Conservation (phyloP, 2,329 filamentous ascomycete species). For the Raffaelea deltoideospora region DNA sequence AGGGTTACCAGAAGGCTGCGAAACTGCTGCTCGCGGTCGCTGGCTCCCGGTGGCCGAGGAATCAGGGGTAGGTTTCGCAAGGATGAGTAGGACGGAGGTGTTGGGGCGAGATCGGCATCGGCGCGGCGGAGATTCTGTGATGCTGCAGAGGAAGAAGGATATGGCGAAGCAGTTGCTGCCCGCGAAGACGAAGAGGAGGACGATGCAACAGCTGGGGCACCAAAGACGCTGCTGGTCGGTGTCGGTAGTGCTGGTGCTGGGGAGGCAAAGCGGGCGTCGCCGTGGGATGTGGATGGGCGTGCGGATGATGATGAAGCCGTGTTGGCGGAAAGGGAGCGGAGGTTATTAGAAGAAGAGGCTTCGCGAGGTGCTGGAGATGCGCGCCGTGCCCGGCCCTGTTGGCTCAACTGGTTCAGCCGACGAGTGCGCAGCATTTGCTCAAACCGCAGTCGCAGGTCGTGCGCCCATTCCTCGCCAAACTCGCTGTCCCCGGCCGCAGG, state of each 20-base stretch:
- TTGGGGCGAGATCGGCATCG: constrained; percentile 11
- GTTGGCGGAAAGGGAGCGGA: constrained; percentile 25
- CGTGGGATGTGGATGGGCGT: constrained; percentile 32
- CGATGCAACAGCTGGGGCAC: not conserved
- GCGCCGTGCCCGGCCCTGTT: constrained; percentile 42
- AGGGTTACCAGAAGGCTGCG: constrained; percentile 71
- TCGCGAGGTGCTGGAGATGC: constrained; percentile 41
- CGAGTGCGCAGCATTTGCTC: constrained; percentile 76
- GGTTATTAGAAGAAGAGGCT: constrained; percentile 32
- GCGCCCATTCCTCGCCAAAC: constrained; percentile 60
- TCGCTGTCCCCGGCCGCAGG: constrained; percentile 17
- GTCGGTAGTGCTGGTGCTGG: too few species aligned
- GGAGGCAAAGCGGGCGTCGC: too few species aligned
- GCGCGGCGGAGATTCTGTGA: not conserved
- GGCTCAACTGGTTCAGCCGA: constrained; percentile 70
- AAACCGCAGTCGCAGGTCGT: constrained; percentile 68
- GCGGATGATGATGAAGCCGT: constrained; percentile 5
- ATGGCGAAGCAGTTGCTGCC: too few species aligned
- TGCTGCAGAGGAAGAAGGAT: too few species aligned
- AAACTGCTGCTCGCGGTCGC: constrained; percentile 56
- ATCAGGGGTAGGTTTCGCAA: constrained; percentile 36
- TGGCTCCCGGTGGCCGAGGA: constrained; percentile 58
- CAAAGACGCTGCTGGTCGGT: not conserved
- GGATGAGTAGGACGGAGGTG: constrained; percentile 32
- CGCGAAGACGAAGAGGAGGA: not conserved